Evolutionary conservation across 768 basidiomycete genomes (phyloP), one percentile per base, ranked within the genome.

Genomic region (Stropharia rugosoannulata): DNA sequence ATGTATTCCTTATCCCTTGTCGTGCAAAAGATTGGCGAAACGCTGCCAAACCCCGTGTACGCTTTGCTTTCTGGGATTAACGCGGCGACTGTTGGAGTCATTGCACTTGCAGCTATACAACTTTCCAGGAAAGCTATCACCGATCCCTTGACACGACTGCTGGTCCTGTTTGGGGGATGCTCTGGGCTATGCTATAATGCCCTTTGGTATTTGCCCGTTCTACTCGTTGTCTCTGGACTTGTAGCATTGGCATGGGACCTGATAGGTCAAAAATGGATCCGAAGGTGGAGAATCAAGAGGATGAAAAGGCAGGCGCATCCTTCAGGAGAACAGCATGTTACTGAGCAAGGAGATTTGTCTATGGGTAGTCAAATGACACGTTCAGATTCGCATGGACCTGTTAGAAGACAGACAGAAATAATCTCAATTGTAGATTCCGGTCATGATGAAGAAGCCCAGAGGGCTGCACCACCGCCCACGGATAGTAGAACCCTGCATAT

Each of bases 1-100:
- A 82, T 83, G 80, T 77, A 73, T 25, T 73, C 66, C 16, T 63
- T 82, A 7, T 74, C 74, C 1, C 66, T 79, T 1, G 81, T 73
- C 13, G 73, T 83, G 7, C 67, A 70, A 39, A 67, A 61, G 5
- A 73, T 83, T n/a, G 68, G 71, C 19, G 68, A 72, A 22, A 66
- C 59, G 2, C 73, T 83, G 1, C 82, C 82, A 3, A 62, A 63
- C 3, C 69, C 76, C 18, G 80, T 76, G n/a, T 78, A 79, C 52
- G 78, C 77, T 15, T 66, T 82, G 10, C 69, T 84, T 8, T 77
- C 79, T 0, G 82, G 82, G 2, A 62, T 84, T 16, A 83, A 84
- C 59, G 78, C 80, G 1, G 73, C 81, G 3, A 79, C 79, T 0
- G 82, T 83, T 4, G 82, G 81, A 0, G 64, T 83, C 8, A 79